These are phyloP conservation scores for Grigorovia jiainica DNA, from an alignment of 805 yeast species.

Conservation along the genomic window DNA sequence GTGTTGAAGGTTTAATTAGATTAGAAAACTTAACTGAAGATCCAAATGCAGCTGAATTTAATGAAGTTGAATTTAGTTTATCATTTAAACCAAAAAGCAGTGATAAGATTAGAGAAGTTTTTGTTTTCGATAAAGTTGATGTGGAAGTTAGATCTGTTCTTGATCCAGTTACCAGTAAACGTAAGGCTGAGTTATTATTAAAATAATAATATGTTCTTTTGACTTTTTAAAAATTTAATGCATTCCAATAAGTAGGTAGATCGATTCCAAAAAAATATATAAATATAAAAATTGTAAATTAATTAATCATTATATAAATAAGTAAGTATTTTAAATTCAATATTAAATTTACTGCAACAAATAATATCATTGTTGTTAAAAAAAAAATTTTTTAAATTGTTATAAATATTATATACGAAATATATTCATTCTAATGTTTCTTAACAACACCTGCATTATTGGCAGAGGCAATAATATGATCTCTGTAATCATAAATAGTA, in stretches of 20 bases:
- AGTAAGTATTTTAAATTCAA: no score
- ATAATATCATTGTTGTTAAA: neutral
- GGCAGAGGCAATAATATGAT: constrained; percentile 71
- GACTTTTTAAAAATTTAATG: neutral
- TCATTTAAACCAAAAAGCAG: constrained; percentile 40
- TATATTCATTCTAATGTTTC: constrained; percentile 43
- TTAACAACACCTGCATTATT: constrained; percentile 85
- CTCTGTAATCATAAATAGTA: constrained; percentile 78
- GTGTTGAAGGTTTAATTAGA: constrained; percentile 88
- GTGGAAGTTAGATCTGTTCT: constrained; percentile 75
- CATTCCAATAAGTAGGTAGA: neutral
- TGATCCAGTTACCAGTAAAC: constrained; percentile 84
- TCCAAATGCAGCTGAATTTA: constrained; percentile 50
- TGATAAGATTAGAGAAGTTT: constrained; percentile 40
- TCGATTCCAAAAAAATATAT: no score
- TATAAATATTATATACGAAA: neutral
- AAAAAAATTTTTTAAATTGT: no score
- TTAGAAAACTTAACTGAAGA: constrained; percentile 64
- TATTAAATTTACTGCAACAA: no score
- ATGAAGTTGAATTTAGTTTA: constrained; percentile 70
- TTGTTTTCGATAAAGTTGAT: constrained; percentile 75
- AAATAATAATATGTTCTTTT: constrained; percentile 24
- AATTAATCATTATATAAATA: no score
- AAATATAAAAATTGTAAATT: no score
- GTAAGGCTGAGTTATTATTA: constrained; percentile 72